Percentiles rank a stretch among this genome's conserved stretches.
phyloP scores from a whole-genome alignment of 31 red algal species.

The Odonthalia washingtoniensis region DNA sequence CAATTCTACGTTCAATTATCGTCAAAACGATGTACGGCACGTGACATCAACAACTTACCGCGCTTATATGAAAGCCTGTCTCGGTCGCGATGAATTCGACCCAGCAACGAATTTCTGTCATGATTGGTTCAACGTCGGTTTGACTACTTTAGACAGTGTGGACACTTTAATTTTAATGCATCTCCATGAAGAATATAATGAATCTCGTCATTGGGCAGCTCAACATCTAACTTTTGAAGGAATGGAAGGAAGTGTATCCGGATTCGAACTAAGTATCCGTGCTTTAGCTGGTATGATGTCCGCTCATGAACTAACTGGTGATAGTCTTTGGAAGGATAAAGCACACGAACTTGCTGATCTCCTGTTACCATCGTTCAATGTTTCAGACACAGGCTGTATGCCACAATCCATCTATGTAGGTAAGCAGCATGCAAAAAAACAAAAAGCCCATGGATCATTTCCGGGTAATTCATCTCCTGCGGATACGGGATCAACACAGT shows the following conservation, averaged over 20 bases:
- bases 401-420: slow-evolving; percentile 33
- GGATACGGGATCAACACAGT: slow-evolving; percentile 59
- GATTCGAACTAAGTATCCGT: slow-evolving; percentile 76
- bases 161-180: slow-evolving; percentile 70
- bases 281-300: slow-evolving; percentile 62
- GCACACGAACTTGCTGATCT: slow-evolving; percentile 39
- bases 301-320: slow-evolving; percentile 58
- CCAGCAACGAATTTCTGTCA: slow-evolving; percentile 24
- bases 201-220: slow-evolving; percentile 55
- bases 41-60: slow-evolving; percentile 47
- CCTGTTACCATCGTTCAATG: slow-evolving; percentile 49
- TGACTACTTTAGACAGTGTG: slow-evolving; percentile 64
- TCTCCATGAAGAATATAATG: slow-evolving; percentile 57
- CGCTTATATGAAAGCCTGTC: slow-evolving; percentile 44
- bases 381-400: slow-evolving; percentile 31
- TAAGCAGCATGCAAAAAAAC: background rate
- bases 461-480: slow-evolving; percentile 22
- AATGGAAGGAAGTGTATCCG: slow-evolving; percentile 5
- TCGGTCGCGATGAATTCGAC: slow-evolving; percentile 53
- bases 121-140: slow-evolving; percentile 56
- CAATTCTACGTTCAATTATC: background rate
- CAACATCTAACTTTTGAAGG: slow-evolving; percentile 10
- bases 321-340: slow-evolving; percentile 55
- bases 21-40: slow-evolving; percentile 47
- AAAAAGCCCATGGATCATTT: background rate